phyloP scores from a whole-genome alignment of 768 basidiomycete genomes.

The Lactarius deliciosus region DNA sequence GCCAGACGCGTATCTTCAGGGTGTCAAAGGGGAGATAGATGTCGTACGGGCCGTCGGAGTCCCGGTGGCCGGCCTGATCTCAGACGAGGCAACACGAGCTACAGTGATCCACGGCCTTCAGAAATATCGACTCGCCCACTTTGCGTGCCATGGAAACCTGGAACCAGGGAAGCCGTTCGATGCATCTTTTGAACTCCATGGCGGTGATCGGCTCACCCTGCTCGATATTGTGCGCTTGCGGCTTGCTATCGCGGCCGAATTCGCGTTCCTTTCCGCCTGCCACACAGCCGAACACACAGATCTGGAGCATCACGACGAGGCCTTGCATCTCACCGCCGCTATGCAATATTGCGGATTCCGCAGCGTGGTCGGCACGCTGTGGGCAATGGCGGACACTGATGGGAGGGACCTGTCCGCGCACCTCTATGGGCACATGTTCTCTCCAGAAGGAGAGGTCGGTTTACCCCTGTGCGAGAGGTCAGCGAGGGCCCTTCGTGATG shows the following conservation, averaged over 20 bases:
- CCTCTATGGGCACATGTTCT: constrained; percentile 19
- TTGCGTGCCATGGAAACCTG: constrained; percentile 21
- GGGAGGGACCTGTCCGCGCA: constrained; percentile 15
- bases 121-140: constrained; percentile 11
- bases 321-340: constrained; percentile 18
- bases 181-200: constrained; percentile 13
- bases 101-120: constrained; percentile 2
- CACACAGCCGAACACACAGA: constrained; percentile 21
- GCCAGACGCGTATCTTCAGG: constrained; percentile 3
- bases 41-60: not conserved
- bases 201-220: constrained; percentile 2
- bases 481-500: constrained; percentile 5
- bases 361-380: constrained; percentile 23
- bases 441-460: not conserved
- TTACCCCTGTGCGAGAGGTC: not conserved
- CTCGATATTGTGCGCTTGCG: constrained; percentile 15
- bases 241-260: constrained; percentile 18
- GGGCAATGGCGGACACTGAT: constrained; percentile 25
- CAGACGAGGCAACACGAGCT: constrained; percentile 1
- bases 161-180: constrained; percentile 7
- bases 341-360: constrained; percentile 25
- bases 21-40: constrained; percentile 2
- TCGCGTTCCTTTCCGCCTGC: constrained; percentile 21
- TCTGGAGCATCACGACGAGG: constrained; percentile 17
- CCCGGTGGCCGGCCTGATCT: constrained; percentile 7